These are phyloP conservation scores for Melampsora abietis-canadensis DNA, from an alignment of 1,284 basidiomycete genomes.

Conservation along the genomic window DNA sequence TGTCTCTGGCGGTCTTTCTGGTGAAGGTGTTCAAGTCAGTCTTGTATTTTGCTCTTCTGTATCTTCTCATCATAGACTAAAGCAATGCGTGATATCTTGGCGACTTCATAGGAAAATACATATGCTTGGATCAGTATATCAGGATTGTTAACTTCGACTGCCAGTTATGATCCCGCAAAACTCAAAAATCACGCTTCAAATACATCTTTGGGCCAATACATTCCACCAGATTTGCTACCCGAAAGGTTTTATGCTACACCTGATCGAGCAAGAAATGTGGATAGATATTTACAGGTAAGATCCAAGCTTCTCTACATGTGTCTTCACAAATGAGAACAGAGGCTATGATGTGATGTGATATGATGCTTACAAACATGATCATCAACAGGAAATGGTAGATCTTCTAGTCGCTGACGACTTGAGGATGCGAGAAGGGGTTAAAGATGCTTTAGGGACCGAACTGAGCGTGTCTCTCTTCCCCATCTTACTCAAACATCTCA, in stretches of 20 bases:
- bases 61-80: neutral
- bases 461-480: conserved; percentile 67
- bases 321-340: too few species aligned
- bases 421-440: conserved; percentile 68
- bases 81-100: neutral
- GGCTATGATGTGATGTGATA: too few species aligned
- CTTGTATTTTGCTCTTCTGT: neutral
- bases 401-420: conserved; percentile 64
- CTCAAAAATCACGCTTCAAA: neutral
- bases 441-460: conserved; percentile 75
- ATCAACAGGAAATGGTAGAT: conserved; percentile 63
- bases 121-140: conserved; percentile 43
- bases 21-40: conserved; percentile 37
- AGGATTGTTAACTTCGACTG: conserved; percentile 35
- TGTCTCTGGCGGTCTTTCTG: conserved; percentile 22
- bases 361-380: too few species aligned
- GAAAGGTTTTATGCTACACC: conserved; percentile 40
- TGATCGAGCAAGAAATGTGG: conserved; percentile 42
- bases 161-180: conserved; percentile 17
- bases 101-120: conserved; percentile 32
- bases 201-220: conserved; percentile 23
- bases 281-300: conserved; percentile 40
- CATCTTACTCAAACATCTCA: conserved; percentile 67
- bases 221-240: conserved; percentile 34
- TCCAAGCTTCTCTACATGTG: too few species aligned